Evolutionary conservation across 2,329 filamentous ascomycete species (phyloP), one percentile per base, ranked within the genome.

Genomic region (Herpotrichia juniperi): DNA sequence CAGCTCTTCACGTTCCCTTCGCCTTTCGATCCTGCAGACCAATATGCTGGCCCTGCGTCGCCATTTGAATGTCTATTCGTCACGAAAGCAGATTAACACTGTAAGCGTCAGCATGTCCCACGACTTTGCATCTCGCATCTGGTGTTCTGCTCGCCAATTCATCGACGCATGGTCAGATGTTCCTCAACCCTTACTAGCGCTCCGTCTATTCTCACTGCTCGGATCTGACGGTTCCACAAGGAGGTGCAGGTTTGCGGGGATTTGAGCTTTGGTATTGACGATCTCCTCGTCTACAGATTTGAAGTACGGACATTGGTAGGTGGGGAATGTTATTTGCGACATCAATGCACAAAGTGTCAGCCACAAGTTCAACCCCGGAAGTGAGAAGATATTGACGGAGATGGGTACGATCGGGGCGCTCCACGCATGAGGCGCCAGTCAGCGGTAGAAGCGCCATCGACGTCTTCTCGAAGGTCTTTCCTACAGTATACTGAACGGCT

Each of bases 171-270:
- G 53, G 56, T 61, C 56, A 55, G 50, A 59, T 59, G 58, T 44
- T 43, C 35, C 40, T 6, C 7, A 58, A 32, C 57, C 62, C 21
- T 51, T 58, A 51, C 53, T 63, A 62, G 63, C 48, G 58, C 50
- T 24, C 42, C 34, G 51, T 45, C 37, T 48, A 50, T 42, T 28
- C 51, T 40, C 42, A n/a, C 47, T 30, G 25, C 46, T 51, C 50
- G 40, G 53, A 57, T 56, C 51, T 56, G 53, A 53, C 53, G 60
- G 55, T 55, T 56, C 58, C 56, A 50, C 32, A 21, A 59, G 50
- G 48, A 61, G 48, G 44, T 57, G 59, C 51, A 51, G 42, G 48
- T 54, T 57, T 67, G 63, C 62, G 64, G 64, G 64, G 58, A 69
- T 62, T 56, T 47, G 26, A 28, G 46, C 35, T 40, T 42, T 42